phyloP scores from a whole-genome alignment of 805 yeast species.

The Phaffomyces thermotolerans region DNA sequence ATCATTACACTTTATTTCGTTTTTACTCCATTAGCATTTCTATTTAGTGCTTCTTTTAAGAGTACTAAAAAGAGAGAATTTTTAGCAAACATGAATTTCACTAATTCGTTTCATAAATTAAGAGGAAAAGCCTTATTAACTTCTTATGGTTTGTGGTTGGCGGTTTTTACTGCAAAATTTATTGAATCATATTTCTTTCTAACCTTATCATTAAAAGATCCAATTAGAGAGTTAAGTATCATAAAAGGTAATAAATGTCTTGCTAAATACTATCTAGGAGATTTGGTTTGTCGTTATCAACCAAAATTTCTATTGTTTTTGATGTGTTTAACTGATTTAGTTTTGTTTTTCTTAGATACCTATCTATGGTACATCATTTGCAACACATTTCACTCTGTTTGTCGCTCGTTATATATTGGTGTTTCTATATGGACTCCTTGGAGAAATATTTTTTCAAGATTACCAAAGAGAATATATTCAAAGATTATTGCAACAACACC shows the following conservation, averaged over 20 bases:
- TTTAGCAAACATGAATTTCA: slow-evolving; percentile 50
- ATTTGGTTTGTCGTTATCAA: slow-evolving; percentile 45
- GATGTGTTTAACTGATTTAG: slow-evolving; percentile 53
- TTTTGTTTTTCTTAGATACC: slow-evolving; percentile 71
- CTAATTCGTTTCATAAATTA: slow-evolving; percentile 49
- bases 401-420: slow-evolving; percentile 65
- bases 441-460: slow-evolving; percentile 69
- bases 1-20: slow-evolving; percentile 50
- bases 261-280: slow-evolving; percentile 54
- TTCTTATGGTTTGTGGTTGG: slow-evolving; percentile 63
- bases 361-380: slow-evolving; percentile 82
- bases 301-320: slow-evolving; percentile 48
- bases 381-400: slow-evolving; percentile 67
- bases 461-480: slow-evolving; percentile 70
- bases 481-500: slow-evolving; percentile 47
- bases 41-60: slow-evolving; percentile 39
- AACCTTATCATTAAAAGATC: slow-evolving; percentile 65
- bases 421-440: slow-evolving; percentile 86
- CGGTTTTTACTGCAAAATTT: slow-evolving; percentile 61
- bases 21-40: slow-evolving; percentile 49
- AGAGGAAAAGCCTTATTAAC: slow-evolving; percentile 48
- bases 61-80: slow-evolving; percentile 29
- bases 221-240: slow-evolving; percentile 58
- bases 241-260: slow-evolving; percentile 50
- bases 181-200: slow-evolving; percentile 74